Conservation (phyloP, 2,329 filamentous ascomycete genomes). For the Aspergillus sp. region DNA sequence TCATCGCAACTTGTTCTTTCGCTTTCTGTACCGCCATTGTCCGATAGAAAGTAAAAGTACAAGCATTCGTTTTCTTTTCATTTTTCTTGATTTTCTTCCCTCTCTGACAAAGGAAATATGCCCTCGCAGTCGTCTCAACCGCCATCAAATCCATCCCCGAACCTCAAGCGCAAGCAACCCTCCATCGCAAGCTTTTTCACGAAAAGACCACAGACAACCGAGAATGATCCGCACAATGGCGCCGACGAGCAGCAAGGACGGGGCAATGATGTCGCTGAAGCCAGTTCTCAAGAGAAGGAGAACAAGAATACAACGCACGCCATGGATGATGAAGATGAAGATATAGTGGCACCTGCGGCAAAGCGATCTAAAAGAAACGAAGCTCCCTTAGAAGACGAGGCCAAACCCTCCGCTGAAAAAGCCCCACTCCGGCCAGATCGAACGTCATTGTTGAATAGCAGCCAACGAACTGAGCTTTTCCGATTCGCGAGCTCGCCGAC, state of each 20-base stretch:
- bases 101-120: constrained; percentile 18
- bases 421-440: constrained; percentile 7
- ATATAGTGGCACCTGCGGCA: constrained; percentile 39
- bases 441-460: constrained; percentile 34
- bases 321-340: constrained; percentile 40
- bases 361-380: constrained; percentile 40
- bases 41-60: not conserved
- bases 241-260: constrained; percentile 1
- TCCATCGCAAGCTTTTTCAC: constrained; percentile 86
- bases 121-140: constrained; percentile 34
- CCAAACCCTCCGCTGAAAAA: constrained; percentile 3
- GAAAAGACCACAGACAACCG: constrained; percentile 47
- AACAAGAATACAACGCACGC: constrained; percentile 4
- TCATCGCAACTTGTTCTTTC: not conserved
- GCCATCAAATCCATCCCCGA: constrained; percentile 31
- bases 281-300: constrained; percentile 5
- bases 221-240: constrained; percentile 13
- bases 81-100: not conserved
- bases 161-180: constrained; percentile 54
- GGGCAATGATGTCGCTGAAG: not conserved
- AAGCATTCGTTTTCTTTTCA: not conserved
- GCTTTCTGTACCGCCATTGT: not conserved
- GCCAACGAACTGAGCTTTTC: constrained; percentile 58
- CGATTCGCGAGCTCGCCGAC: constrained; percentile 55
- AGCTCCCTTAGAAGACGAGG: constrained; percentile 9